phyloP scores from a whole-genome alignment of 1,284 basidiomycete genomes.

The Wallemia mellicola region DNA sequence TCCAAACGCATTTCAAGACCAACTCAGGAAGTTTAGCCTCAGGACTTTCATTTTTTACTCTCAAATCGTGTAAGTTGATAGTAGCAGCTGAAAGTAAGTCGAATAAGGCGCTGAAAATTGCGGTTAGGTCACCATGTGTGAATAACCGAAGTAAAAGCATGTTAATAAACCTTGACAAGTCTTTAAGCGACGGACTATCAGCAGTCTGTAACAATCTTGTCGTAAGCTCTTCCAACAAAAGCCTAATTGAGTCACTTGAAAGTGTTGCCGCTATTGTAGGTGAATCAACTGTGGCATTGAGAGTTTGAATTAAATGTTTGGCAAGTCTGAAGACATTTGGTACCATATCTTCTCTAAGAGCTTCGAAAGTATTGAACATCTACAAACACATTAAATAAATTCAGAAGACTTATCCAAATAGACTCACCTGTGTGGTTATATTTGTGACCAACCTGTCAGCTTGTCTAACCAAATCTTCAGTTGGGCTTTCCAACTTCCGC shows the following conservation, averaged over 20 bases:
- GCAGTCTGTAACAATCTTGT: slow-evolving; percentile 69
- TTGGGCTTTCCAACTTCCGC: slow-evolving; percentile 38
- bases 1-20: slow-evolving; percentile 95
- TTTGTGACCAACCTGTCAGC: slow-evolving; percentile 9
- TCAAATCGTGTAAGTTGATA: slow-evolving; percentile 42
- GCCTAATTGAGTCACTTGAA: slow-evolving; percentile 43
- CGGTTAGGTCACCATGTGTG: slow-evolving; percentile 64
- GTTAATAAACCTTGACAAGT: slow-evolving; percentile 83
- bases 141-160: slow-evolving; percentile 87
- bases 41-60: slow-evolving; percentile 37
- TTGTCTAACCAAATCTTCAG: slow-evolving; percentile 30
- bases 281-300: slow-evolving; percentile 73
- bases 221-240: slow-evolving; percentile 58
- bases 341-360: slow-evolving; percentile 23
- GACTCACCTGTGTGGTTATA: slow-evolving; percentile 2
- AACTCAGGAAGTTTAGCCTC: slow-evolving; percentile 79
- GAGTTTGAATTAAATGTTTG: slow-evolving; percentile 80
- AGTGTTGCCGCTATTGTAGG: slow-evolving; percentile 45
- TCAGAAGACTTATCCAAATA: slow-evolving; percentile 2
- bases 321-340: slow-evolving; percentile 62
- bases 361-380: slow-evolving; percentile 63
- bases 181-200: slow-evolving; percentile 47
- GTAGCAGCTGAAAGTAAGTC: slow-evolving; percentile 59
- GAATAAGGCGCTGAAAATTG: slow-evolving; percentile 65
- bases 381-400: slow-evolving; percentile 20